Evolutionary conservation across 192 early-diverging fungal species (phyloP), one percentile per base, ranked within the genome.

Genomic region (Ambispora gerdemannii): DNA sequence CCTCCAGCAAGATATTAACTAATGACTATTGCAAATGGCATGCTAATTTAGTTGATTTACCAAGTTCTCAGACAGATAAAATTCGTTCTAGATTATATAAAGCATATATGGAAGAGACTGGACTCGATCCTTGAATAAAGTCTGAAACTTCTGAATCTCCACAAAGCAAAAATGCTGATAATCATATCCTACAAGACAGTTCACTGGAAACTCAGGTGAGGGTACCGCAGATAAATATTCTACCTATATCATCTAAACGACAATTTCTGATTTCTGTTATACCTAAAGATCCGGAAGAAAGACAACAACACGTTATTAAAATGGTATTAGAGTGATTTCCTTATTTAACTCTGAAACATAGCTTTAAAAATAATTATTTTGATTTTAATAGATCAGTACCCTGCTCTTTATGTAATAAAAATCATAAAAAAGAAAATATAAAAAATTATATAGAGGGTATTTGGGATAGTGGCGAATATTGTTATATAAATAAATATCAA

Each of bases 151-250:
- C 62, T 47, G 36, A 63, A 63, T 43, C 62, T 38, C 30, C 34
- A 43, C 35, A 63, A 63, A 43, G 10, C 36, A 22, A 34, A 33
- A 34, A 61, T 61, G 59, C 30, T 61, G 30, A 61, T 61, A 61
- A 61, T 61, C 30, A 61, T 61, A 61, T 61, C 59, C 59, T 33
- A 62, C 60, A 64, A 17, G 31, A 64, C n/a, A 64, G 3, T 64
- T 64, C 38, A 38, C 38, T 49, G 34, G 36, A 47, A 64, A 36
- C 62, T 43, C 62, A 63, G 62, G 34, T 63, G 30, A 61, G 59
- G 59, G 30, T 61, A 61, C 59, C 30, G 25, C 30, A 31, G 59
- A 61, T 61, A 22, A 61, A 61, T 61, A 33, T 61, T 61, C 28
- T 31, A 31, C 59, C 59, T 61, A 61, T 31, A 61, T 61, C 59